phyloP scores from a whole-genome alignment of 371 early-diverging fungal species.

The Mortierella sp. region DNA sequence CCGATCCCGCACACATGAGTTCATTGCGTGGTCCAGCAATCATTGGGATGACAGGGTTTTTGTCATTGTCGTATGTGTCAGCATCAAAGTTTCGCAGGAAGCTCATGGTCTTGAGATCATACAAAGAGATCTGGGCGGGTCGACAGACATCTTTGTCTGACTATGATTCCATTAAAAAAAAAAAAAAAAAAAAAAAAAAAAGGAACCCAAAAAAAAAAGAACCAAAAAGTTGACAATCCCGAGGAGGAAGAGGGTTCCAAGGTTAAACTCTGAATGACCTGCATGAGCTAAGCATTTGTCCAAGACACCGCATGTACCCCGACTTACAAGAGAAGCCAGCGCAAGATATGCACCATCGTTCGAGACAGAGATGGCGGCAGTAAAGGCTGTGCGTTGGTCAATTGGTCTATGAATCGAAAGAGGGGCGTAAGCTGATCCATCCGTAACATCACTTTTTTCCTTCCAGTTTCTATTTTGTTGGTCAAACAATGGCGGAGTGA shows the following conservation, averaged over 20 bases:
- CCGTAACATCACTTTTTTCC: not conserved
- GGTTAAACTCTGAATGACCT: not conserved
- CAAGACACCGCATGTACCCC: too few species aligned
- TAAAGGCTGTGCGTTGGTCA: not conserved
- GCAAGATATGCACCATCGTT: not conserved
- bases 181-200: not conserved
- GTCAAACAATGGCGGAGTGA: too few species aligned
- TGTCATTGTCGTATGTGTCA: constrained; percentile 3
- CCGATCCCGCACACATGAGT: constrained; percentile 24
- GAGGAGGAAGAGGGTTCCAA: too few species aligned
- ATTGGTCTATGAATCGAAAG: not conserved
- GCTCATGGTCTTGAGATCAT: constrained; percentile 19
- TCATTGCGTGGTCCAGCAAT: constrained; percentile 30
- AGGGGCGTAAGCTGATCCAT: not conserved
- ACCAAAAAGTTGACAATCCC: not conserved
- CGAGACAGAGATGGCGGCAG: not conserved
- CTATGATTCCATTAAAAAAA: constrained; percentile 12
- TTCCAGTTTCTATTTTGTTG: not conserved
- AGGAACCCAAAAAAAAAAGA: constrained; percentile 7
- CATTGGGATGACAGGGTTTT: constrained; percentile 13
- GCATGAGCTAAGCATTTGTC: too few species aligned
- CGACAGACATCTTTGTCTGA: constrained; percentile 9
- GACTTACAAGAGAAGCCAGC: too few species aligned
- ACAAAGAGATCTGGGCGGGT: constrained; percentile 19
- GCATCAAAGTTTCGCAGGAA: constrained; percentile 27